Evolutionary conservation across 2,329 filamentous ascomycete genomes (phyloP), one percentile per base, ranked within the genome.

Genomic region (Penicillium olsonii): DNA sequence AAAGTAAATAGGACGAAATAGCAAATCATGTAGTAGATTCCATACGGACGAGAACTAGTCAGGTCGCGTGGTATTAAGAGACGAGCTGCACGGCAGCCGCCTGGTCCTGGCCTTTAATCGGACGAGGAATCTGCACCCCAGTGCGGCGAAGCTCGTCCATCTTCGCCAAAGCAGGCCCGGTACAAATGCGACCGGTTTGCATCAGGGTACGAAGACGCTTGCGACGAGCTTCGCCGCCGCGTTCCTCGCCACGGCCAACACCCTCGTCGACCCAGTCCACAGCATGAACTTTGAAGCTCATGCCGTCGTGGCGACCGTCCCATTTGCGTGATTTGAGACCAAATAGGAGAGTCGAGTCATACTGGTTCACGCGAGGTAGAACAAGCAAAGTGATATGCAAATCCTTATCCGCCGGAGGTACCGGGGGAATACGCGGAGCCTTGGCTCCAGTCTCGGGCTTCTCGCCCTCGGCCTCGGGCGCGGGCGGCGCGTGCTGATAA

Each of bases 351-450:
- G 84, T 87, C 5, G 85, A 83, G 0, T 83, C 77, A 66, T 97
- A 99, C 53, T 84, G 84, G 55, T 90, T 80, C 3, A 99, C 75
- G 1, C 83, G 79, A 0, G 92, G 94, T 0, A 97, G 78, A 11
- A 99, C 84, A 11, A 96, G 75, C 0, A 97, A 70, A 14, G 89
- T 95, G 56, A 99, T 87, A 59, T 97, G 90, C 35, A 95, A 74
- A 66, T 97, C 94, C 59, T 87, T 85, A 50, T 87, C 83, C 44
- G 72, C 72, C 1, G 83, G 84, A 1, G 85, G 84, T 40, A 77
- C 62, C 35, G 70, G 68, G 1, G 75, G 75, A 9, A 67, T 56
- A 29, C 63, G 62, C 10, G 70, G 67, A 29, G 61, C 63, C 33
- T 68, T 65, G 12, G 56, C 55, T 12, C 50, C 39, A 1, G 44